A percentile compares a stretch with the other conserved stretches of the same genome.
Conservation (phyloP, 768 basidiomycete genomes). For the Panus rudis region DNA sequence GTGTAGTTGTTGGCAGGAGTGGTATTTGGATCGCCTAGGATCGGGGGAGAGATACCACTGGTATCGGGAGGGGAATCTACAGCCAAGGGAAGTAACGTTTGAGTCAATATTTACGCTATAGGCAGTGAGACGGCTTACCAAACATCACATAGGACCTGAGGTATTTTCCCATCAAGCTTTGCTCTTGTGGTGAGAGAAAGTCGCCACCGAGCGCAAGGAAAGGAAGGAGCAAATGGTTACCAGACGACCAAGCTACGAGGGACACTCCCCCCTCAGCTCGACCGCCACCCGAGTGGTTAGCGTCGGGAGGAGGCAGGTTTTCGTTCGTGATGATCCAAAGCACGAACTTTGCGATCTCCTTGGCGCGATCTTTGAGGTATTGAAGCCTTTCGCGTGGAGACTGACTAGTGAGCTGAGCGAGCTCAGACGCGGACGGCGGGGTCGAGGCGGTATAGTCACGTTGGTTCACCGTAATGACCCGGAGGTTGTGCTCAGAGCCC, state of each 20-base stretch:
- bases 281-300: no score
- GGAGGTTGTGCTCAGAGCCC: not conserved
- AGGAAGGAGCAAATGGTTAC: no score
- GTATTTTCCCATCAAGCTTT: not conserved
- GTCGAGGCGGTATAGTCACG: slow-evolving; percentile 6
- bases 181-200: not conserved
- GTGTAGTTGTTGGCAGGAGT: no score
- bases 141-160: not conserved
- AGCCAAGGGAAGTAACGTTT: no score
- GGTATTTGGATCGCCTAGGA: no score
- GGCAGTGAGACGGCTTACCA: no score
- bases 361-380: not conserved
- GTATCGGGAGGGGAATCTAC: no score
- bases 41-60: no score
- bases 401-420: not conserved
- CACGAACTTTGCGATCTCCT: not conserved
- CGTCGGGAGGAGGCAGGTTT: not conserved
- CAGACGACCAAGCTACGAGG: slow-evolving; percentile 7
- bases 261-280: slow-evolving; percentile 4
- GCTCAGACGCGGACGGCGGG: not conserved
- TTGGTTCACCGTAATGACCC: slow-evolving; percentile 2
- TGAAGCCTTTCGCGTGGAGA: not conserved
- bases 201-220: no score
- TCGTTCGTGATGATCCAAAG: not conserved
- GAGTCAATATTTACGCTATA: no score